These are phyloP conservation scores for Ceratorhiza oryzae-sativae DNA, from an alignment of 1,284 basidiomycete genomes.

Conservation along the genomic window DNA sequence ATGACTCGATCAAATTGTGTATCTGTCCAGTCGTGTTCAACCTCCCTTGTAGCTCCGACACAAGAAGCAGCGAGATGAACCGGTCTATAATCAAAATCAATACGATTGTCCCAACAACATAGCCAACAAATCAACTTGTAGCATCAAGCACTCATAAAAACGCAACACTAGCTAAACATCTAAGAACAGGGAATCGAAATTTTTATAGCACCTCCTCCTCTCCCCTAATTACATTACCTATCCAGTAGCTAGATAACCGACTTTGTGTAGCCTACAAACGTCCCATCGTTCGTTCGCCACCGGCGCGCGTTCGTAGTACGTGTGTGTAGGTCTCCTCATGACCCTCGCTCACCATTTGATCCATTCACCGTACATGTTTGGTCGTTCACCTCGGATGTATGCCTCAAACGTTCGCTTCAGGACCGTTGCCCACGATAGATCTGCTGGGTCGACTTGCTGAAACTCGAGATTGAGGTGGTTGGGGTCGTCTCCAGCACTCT, in stretches of 20 bases:
- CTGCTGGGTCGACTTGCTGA: conserved; percentile 59
- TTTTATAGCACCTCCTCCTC: neutral
- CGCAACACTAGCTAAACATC: conserved; percentile 7
- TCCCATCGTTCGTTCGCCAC: conserved; percentile 32
- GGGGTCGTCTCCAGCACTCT: conserved; percentile 36
- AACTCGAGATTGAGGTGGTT: neutral
- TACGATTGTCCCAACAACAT: conserved; percentile 26
- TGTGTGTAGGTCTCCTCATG: conserved; percentile 9
- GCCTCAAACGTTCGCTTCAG: conserved; percentile 91
- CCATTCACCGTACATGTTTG: conserved; percentile 93
- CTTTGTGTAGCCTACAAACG: neutral
- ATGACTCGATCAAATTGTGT: too few relatives aligned
- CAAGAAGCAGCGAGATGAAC: too few relatives aligned
- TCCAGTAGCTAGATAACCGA: neutral
- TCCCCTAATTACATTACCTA: neutral
- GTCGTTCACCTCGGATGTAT: conserved; percentile 83
- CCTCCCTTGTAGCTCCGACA: too few relatives aligned
- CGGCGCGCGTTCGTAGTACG: conserved; percentile 33
- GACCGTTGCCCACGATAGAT: conserved; percentile 89
- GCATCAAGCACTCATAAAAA: conserved; percentile 15
- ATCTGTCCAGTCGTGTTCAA: too few relatives aligned
- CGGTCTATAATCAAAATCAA: conserved; percentile 14
- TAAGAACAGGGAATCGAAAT: conserved; percentile 20
- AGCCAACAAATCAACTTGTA: conserved; percentile 23
- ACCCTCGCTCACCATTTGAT: conserved; percentile 50